phyloP scores from a whole-genome alignment of 257 asterid species.

The Nicotiana paniculata region DNA sequence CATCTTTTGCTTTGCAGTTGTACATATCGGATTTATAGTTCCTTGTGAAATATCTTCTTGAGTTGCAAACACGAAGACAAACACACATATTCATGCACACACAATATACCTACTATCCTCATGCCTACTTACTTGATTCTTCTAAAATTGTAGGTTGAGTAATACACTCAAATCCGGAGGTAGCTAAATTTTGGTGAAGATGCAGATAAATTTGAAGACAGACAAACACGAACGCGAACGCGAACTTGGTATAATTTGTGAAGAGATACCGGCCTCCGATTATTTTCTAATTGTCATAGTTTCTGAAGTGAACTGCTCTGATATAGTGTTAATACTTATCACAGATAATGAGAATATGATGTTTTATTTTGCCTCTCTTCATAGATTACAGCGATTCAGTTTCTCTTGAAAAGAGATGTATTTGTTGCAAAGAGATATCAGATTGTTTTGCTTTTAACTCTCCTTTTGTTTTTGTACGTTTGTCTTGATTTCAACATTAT shows the following conservation, averaged over 20 bases:
- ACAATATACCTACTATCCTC: not conserved
- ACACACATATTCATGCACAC: not conserved
- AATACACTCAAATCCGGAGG: conserved; percentile 78
- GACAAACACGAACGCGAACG: not conserved
- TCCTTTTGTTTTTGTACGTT: not conserved
- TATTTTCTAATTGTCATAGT: conserved; percentile 19
- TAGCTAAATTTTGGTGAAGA: conserved; percentile 33
- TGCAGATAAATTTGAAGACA: not conserved
- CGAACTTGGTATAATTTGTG: conserved; percentile 14
- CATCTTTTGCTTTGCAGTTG: not conserved
- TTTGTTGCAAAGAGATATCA: not conserved
- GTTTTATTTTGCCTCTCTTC: not conserved
- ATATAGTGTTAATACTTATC: conserved; percentile 16
- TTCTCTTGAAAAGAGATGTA: not conserved
- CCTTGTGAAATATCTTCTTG: not conserved
- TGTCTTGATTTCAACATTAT: not conserved
- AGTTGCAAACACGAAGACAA: not conserved
- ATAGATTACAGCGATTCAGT: not conserved
- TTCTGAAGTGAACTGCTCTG: conserved; percentile 18
- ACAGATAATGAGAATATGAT: conserved; percentile 1
- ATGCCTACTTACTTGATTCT: not conserved
- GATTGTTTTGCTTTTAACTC: not conserved
- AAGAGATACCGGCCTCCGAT: conserved; percentile 14
- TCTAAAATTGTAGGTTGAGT: conserved; percentile 55
- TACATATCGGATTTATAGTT: not conserved